Percentiles rank a stretch among this genome's conserved stretches.
Evolutionary conservation across 805 yeast species (phyloP).

Genomic region (Starmera caribaea): DNA sequence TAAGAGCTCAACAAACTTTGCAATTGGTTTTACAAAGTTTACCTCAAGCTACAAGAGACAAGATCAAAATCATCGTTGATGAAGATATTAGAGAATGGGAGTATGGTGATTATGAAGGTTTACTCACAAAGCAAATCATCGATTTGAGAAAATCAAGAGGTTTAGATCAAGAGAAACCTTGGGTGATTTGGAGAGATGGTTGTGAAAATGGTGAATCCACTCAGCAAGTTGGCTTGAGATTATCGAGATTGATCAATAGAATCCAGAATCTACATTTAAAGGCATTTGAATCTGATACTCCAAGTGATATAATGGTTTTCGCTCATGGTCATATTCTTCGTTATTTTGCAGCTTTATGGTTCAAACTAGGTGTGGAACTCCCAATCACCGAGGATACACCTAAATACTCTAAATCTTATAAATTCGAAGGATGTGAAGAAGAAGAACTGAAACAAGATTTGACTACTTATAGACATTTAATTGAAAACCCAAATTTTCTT

Average conservation of each 20-base stretch:
- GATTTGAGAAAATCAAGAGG: conserved; percentile 52
- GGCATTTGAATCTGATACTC: conserved; percentile 38
- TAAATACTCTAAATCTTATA: conserved; percentile 9
- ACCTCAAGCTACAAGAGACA: conserved; percentile 29
- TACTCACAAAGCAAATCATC: conserved; percentile 56
- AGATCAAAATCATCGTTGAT: conserved; percentile 38
- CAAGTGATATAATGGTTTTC: conserved; percentile 71
- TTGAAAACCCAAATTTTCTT: conserved; percentile 66
- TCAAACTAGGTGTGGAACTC: conserved; percentile 26
- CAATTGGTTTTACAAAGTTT: conserved; percentile 48
- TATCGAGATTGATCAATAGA: conserved; percentile 60
- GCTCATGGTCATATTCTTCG: conserved; percentile 94
- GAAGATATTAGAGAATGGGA: conserved; percentile 90
- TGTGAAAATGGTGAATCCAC: conserved; percentile 84
- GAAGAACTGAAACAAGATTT: conserved; percentile 22
- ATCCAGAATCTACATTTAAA: conserved; percentile 51
- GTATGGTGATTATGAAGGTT: conserved; percentile 93
- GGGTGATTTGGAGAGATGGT: conserved; percentile 90
- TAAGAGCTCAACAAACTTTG: conserved; percentile 68
- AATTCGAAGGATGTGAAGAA: conserved; percentile 13
- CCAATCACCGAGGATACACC: conserved; percentile 4
- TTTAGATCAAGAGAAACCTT: conserved; percentile 35
- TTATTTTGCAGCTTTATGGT: conserved; percentile 87
- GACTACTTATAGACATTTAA: conserved; percentile 24
- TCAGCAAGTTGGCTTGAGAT: conserved; percentile 54